phyloP scores from a whole-genome alignment of 179 eudicot genomes.

The Corrigiola litoralis region DNA sequence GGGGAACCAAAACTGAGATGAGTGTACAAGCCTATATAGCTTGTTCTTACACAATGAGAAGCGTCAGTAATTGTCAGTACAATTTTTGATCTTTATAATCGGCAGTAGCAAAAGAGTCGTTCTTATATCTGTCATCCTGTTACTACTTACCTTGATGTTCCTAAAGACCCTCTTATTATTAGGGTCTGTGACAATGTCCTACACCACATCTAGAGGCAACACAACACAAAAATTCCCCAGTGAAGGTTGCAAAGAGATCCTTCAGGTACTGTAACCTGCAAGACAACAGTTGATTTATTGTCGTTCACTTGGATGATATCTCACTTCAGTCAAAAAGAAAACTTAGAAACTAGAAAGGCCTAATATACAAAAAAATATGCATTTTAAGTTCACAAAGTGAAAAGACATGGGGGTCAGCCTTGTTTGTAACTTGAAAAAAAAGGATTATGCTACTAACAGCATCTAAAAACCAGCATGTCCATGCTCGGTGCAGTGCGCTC shows the following conservation, averaged over 20 bases:
- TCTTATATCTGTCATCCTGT: not conserved
- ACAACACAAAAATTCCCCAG: slow-evolving; percentile 62
- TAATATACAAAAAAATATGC: too few relatives aligned
- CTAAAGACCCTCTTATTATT: slow-evolving; percentile 93
- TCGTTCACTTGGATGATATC: slow-evolving; percentile 2
- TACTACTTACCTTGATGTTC: slow-evolving; percentile 63
- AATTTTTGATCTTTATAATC: too few relatives aligned
- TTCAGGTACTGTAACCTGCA: slow-evolving; percentile 91
- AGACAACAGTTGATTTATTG: slow-evolving; percentile 3
- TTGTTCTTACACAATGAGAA: too few relatives aligned
- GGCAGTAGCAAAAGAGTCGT: not conserved
- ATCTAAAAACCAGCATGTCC: too few relatives aligned
- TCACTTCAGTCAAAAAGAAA: not conserved
- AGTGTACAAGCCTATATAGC: too few relatives aligned
- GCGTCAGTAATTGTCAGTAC: too few relatives aligned
- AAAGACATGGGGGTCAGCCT: too few relatives aligned
- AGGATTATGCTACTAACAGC: too few relatives aligned
- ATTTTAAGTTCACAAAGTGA: too few relatives aligned
- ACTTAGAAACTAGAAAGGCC: not conserved
- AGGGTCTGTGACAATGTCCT: slow-evolving; percentile 87
- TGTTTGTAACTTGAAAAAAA: too few relatives aligned
- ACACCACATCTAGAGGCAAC: slow-evolving; percentile 93
- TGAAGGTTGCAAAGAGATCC: slow-evolving; percentile 88
- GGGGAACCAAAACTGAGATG: too few relatives aligned
- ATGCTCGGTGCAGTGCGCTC: too few relatives aligned